phyloP scores from a whole-genome alignment of 352 stramenopile genomes.

The Paralagenidium karlingii region DNA sequence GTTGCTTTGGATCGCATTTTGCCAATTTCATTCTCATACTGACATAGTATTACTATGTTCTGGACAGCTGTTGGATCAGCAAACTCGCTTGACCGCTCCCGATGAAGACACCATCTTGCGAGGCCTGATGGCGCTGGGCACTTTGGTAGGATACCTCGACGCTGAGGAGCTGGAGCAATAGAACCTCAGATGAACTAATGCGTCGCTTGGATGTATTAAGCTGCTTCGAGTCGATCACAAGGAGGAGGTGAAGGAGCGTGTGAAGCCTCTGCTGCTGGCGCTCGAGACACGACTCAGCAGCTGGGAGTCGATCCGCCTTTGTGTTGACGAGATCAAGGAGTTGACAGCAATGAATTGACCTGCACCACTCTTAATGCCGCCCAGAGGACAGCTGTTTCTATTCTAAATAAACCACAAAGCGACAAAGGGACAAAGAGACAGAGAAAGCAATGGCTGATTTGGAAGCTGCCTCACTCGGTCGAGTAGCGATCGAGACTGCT shows the following conservation, averaged over 20 bases:
- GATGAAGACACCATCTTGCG: conserved; percentile 68
- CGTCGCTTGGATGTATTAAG: not conserved
- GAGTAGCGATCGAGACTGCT: conserved; percentile 34
- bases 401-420: too few relatives aligned
- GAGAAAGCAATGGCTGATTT: conserved; percentile 39
- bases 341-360: not conserved
- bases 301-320: not conserved
- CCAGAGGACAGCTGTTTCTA: too few relatives aligned
- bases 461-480: too few relatives aligned
- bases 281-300: not conserved
- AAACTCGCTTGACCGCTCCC: conserved; percentile 26
- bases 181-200: not conserved
- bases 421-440: too few relatives aligned
- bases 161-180: not conserved
- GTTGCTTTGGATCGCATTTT: too few relatives aligned
- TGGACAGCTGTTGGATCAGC: too few relatives aligned
- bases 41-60: too few relatives aligned
- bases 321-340: not conserved
- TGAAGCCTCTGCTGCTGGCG: not conserved
- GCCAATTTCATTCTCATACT: too few relatives aligned
- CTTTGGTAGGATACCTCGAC: conserved; percentile 11
- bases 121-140: conserved; percentile 47
- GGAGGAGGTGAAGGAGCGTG: not conserved
- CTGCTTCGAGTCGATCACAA: not conserved
- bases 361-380: too few relatives aligned